These are phyloP conservation scores for Phoma sp. DNA, from an alignment of 2,329 filamentous ascomycete species.

Conservation along the genomic window DNA sequence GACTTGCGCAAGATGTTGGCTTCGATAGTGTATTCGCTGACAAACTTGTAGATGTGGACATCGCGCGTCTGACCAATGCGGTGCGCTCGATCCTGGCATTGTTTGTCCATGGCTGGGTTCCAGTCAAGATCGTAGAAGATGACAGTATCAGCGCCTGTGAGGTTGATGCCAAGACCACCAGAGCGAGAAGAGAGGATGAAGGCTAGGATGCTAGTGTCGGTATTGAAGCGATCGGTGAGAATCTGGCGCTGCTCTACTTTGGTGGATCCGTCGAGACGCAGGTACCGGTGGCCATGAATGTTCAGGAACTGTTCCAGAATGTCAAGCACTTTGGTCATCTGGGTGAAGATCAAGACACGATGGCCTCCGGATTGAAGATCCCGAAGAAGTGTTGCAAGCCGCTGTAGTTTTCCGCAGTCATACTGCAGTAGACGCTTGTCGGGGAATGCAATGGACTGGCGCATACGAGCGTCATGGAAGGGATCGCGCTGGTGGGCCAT, in stretches of 20 bases:
- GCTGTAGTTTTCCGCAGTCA: slow-evolving; percentile 95
- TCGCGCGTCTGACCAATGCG: slow-evolving; percentile 97
- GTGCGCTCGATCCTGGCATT: slow-evolving; percentile 96
- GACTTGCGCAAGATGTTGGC: slow-evolving; percentile 97
- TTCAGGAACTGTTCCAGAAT: slow-evolving; percentile 98
- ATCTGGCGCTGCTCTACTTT: slow-evolving; percentile 96
- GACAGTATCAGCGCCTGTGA: slow-evolving; percentile 95
- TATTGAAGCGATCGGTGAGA: slow-evolving; percentile 95
- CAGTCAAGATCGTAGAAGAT: slow-evolving; percentile 99
- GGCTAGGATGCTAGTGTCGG: slow-evolving; percentile 87
- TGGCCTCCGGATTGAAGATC: slow-evolving; percentile 89
- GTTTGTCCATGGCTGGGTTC: slow-evolving; percentile 99
- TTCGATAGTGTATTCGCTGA: slow-evolving; percentile 78
- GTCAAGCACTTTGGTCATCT: slow-evolving; percentile 98
- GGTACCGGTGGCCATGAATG: slow-evolving; percentile 95
- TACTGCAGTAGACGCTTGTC: slow-evolving; percentile 96
- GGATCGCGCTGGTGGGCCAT: slow-evolving; percentile 70
- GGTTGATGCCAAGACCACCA: slow-evolving; percentile 92
- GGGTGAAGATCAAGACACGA: slow-evolving; percentile 95
- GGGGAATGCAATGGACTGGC: slow-evolving; percentile 93
- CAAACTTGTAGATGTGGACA: slow-evolving; percentile 88
- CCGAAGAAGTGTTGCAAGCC: slow-evolving; percentile 83
- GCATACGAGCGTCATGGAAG: slow-evolving; percentile 92
- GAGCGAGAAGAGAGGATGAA: slow-evolving; percentile 97
- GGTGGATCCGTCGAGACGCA: slow-evolving; percentile 94